phyloP scores from a whole-genome alignment of 208 protist genomes.

The Leishmania arabica region DNA sequence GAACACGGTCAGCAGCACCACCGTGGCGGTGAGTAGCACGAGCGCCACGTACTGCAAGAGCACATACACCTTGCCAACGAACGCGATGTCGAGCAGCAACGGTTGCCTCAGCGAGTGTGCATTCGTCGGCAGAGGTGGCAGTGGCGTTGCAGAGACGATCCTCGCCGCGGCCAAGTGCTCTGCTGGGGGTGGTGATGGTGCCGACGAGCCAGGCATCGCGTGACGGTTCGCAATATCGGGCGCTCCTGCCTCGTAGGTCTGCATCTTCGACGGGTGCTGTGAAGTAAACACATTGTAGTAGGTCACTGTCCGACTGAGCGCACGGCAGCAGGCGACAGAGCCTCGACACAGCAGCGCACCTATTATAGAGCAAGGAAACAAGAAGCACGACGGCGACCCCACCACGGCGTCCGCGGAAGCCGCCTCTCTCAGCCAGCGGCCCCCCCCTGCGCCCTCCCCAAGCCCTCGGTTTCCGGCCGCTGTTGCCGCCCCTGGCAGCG shows the following conservation, averaged over 20 bases:
- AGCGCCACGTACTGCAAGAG: slow-evolving; percentile 40
- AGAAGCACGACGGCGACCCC: not conserved
- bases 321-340: not conserved
- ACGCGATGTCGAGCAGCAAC: slow-evolving; percentile 20
- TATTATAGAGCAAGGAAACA: not conserved
- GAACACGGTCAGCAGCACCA: slow-evolving; percentile 21
- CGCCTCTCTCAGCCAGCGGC: not conserved
- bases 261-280: not conserved
- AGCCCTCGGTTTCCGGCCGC: not conserved
- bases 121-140: not conserved
- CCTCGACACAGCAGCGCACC: not conserved
- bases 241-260: not conserved
- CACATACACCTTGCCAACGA: slow-evolving; percentile 32
- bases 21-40: slow-evolving; percentile 7
- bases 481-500: not conserved
- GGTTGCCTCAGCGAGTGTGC: not conserved
- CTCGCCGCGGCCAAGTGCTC: not conserved
- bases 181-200: not conserved
- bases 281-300: slow-evolving; percentile 15
- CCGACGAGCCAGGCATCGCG: not conserved
- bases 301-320: not conserved
- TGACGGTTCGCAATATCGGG: not conserved
- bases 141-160: not conserved
- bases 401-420: not conserved
- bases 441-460: not conserved